These are phyloP conservation scores for Rubroboletus pulcherrimus DNA, from an alignment of 768 basidiomycete species.

Conservation along the genomic window DNA sequence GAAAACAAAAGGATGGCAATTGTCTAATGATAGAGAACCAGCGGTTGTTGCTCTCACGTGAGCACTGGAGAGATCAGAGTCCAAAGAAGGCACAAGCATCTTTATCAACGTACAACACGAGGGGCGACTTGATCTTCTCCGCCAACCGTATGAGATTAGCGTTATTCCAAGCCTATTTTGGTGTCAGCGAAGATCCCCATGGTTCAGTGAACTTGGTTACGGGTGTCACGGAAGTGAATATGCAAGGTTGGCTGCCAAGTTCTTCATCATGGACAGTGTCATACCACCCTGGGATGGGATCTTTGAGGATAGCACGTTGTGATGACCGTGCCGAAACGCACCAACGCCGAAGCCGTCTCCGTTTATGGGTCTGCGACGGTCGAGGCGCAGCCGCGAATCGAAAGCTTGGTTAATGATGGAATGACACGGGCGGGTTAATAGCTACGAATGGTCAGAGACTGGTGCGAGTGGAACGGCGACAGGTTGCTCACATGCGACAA, in stretches of 20 bases:
- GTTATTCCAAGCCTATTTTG: conserved; percentile 88
- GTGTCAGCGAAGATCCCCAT: conserved; percentile 8
- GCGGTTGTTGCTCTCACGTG: conserved; percentile 95
- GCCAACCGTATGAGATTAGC: conserved; percentile 89
- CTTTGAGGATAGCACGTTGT: background rate
- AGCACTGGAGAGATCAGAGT: conserved; percentile 43
- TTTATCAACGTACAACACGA: conserved; percentile 73
- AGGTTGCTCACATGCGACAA: conserved; percentile 66
- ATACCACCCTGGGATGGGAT: conserved; percentile 73
- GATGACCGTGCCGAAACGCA: conserved; percentile 34
- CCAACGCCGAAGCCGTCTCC: conserved; percentile 97
- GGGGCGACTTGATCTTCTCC: conserved; percentile 93
- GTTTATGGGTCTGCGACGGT: conserved; percentile 81
- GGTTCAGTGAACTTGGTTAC: conserved; percentile 40
- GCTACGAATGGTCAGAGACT: conserved; percentile 35
- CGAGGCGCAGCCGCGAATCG: conserved; percentile 85
- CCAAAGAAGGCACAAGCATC: background rate
- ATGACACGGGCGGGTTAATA: conserved; percentile 92
- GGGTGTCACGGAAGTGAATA: conserved; percentile 93
- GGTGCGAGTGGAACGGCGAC: background rate
- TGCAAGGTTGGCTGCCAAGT: conserved; percentile 83
- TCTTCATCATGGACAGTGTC: conserved; percentile 82
- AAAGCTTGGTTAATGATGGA: conserved; percentile 98
- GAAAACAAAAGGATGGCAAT: conserved; percentile 92
- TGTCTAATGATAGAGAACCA: conserved; percentile 86